A percentile compares a stretch with the other conserved stretches of the same genome.
phyloP scores from a whole-genome alignment of 2,329 filamentous ascomycete genomes.

The Cytospora schulzeri region DNA sequence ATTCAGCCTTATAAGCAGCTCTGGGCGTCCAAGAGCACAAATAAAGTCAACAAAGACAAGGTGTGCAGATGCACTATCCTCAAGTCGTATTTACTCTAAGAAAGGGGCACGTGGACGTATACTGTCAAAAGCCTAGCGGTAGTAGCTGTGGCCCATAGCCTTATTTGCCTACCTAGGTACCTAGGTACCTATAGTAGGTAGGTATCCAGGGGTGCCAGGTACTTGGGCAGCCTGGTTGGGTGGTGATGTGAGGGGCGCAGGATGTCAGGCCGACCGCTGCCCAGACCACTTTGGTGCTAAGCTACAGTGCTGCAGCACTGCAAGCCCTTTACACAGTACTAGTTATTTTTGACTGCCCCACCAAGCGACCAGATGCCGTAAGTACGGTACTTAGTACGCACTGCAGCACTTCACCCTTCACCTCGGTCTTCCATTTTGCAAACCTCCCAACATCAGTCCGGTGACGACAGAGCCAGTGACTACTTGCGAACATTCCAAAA shows the following conservation, averaged over 20 bases:
- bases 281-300: neutral
- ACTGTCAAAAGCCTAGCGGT: neutral
- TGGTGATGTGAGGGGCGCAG: neutral
- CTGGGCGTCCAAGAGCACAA: neutral
- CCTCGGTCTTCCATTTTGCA: neutral
- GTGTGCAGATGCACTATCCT: neutral
- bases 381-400: neutral
- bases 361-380: slow-evolving; percentile 6
- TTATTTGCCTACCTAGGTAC: no score
- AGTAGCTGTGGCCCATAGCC: no score
- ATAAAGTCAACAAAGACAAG: neutral
- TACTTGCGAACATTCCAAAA: neutral
- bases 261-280: slow-evolving; percentile 14
- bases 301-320: neutral
- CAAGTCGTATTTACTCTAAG: neutral
- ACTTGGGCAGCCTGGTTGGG: no score
- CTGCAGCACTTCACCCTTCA: neutral
- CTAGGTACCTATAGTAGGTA: no score
- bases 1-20: no score
- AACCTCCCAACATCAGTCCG: neutral
- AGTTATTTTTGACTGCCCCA: slow-evolving; percentile 19
- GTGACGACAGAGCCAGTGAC: neutral
- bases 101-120: neutral
- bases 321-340: slow-evolving; percentile 19
- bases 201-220: no score